Evolutionary conservation across 257 asterid genomes (phyloP), one percentile per base, ranked within the genome.

Genomic region (Orobanche coerulescens): DNA sequence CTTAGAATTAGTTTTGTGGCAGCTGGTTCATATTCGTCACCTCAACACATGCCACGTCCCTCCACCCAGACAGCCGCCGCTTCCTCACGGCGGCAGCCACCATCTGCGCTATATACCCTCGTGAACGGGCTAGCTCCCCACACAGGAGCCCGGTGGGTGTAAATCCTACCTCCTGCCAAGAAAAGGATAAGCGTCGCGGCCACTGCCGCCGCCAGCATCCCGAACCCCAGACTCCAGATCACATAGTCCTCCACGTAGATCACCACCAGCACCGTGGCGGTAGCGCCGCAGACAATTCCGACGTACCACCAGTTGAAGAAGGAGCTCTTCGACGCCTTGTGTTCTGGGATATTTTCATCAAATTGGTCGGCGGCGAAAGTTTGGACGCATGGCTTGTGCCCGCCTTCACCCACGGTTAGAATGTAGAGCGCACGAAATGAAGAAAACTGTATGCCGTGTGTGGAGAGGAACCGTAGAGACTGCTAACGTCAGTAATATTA

Each of bases 281-380:
- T 67, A 74, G 88, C 83, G 25, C 89, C 95, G 51, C 48, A 50
- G 6, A 82, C 88, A 12, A 83, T 76, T 1, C 95, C 95, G 20
- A 79, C 70, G 72, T 86, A 83, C 95, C 95, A 86, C 95, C 92
- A 83, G 70, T 86, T 86, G 87, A 86, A 86, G 77, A 86, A 83
- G 5, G 92, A 83, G 37, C 83, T 72, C 68, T 83, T 86, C 0
- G 79, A 80, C 43, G 25, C 71, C 64, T 76, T 78, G 62, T 81
- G 82, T 1, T 24, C 26, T 0, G 92, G 82, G 47, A 43, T 3
- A 4, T 66, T 73, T 5, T 83, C 92, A 58, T 83, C 82, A 10
- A 86, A 86, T 39, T 86, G 95, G 59, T 86, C 95, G 0, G 95
- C 95, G 4, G 89, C 92, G 6, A 86, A 83, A 4, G 92, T 81